Evolutionary conservation across 805 yeast species (phyloP).

Genomic region (Diddensiella transvaalensis): DNA sequence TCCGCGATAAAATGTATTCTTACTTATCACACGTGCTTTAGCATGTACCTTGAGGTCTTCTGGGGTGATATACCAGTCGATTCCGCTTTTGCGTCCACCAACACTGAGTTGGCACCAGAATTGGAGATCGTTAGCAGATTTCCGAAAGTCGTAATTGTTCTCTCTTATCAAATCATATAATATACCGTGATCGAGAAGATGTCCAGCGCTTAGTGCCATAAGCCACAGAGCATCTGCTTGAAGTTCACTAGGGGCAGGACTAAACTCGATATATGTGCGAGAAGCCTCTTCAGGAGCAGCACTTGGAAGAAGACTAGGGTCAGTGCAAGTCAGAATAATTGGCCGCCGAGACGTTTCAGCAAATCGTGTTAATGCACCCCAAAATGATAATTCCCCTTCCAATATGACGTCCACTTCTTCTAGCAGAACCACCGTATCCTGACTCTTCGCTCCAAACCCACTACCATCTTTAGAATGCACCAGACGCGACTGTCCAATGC

Average conservation of each 20-base stretch:
- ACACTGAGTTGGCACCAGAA: slow-evolving; percentile 37
- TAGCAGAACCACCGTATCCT: slow-evolving; percentile 66
- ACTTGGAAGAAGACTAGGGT: slow-evolving; percentile 16
- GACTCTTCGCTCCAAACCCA: slow-evolving; percentile 8
- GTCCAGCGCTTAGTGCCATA: slow-evolving; percentile 37
- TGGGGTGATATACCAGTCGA: slow-evolving; percentile 31
- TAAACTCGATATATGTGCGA: slow-evolving; percentile 37
- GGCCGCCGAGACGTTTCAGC: slow-evolving; percentile 65
- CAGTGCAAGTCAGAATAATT: slow-evolving; percentile 58
- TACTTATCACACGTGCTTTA: slow-evolving; percentile 24
- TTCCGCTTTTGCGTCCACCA: slow-evolving; percentile 31
- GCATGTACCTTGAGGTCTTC: slow-evolving; percentile 10
- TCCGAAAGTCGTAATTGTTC: slow-evolving; percentile 29
- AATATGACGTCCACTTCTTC: slow-evolving; percentile 85
- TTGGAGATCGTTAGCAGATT: slow-evolving; percentile 29
- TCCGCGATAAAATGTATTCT: slow-evolving; percentile 18
- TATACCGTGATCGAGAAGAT: slow-evolving; percentile 21
- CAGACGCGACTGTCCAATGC: slow-evolving; percentile 78
- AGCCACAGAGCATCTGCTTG: slow-evolving; percentile 29
- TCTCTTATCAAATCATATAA: slow-evolving; percentile 22
- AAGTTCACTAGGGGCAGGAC: slow-evolving; percentile 14
- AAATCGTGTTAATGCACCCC: slow-evolving; percentile 66
- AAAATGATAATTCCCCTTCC: slow-evolving; percentile 74
- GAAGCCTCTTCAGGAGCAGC: slow-evolving; percentile 40
- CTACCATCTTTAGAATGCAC: slow-evolving; percentile 47